These are phyloP conservation scores for Zygoascus ofunaensis DNA, from an alignment of 805 yeast species.

Conservation along the genomic window DNA sequence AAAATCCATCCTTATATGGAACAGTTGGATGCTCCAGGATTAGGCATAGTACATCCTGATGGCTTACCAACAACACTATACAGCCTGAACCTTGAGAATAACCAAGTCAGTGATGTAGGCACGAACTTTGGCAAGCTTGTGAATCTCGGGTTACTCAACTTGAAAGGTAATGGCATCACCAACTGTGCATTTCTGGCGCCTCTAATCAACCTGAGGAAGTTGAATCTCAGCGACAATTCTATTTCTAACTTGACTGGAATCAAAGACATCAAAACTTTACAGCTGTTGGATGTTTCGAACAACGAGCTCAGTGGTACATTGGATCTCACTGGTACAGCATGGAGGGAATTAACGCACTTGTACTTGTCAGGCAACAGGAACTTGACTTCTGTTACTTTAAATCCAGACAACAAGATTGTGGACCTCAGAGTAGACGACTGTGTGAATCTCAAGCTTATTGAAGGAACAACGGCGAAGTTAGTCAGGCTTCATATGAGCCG, in stretches of 20 bases:
- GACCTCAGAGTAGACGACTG: conserved; percentile 31
- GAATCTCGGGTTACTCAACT: conserved; percentile 31
- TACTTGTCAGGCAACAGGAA: conserved; percentile 18
- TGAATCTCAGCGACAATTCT: conserved; percentile 34
- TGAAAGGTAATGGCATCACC: conserved; percentile 1
- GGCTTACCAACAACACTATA: conserved; percentile 37
- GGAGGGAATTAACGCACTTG: conserved; percentile 22
- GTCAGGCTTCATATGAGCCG: not conserved
- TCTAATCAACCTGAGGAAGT: conserved; percentile 32
- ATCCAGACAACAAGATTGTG: conserved; percentile 25
- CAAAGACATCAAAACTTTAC: conserved; percentile 30
- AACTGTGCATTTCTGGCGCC: conserved; percentile 19
- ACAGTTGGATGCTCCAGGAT: conserved; percentile 33
- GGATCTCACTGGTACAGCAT: conserved; percentile 14
- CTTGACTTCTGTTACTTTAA: conserved; percentile 17
- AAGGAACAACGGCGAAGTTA: not conserved
- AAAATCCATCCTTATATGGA: conserved; percentile 35
- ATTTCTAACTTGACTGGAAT: conserved; percentile 33
- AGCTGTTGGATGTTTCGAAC: conserved; percentile 19
- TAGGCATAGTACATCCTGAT: conserved; percentile 35
- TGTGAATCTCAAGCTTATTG: conserved; percentile 11
- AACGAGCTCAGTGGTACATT: conserved; percentile 20
- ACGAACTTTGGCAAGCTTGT: conserved; percentile 35
- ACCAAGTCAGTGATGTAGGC: conserved; percentile 32
- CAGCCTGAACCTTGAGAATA: conserved; percentile 31